Evolutionary conservation across 1,284 basidiomycete species (phyloP).

Genomic region (Microbotryum violaceum): DNA sequence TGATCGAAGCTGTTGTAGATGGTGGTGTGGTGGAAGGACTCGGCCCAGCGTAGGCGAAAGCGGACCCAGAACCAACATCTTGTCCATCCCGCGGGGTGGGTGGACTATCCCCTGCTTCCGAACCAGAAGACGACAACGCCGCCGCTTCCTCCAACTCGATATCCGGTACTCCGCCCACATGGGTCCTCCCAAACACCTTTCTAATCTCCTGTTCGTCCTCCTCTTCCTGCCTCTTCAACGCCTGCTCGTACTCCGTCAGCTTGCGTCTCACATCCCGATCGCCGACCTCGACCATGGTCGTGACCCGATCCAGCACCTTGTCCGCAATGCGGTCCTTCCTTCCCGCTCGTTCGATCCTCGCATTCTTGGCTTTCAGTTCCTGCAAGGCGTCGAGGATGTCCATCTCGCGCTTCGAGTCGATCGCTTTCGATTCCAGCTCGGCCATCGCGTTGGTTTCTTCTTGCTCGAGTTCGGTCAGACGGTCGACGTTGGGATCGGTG

Average conservation of each 20-base stretch:
- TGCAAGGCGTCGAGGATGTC: conserved; percentile 93
- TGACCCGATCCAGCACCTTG: conserved; percentile 36
- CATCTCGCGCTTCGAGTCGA: conserved; percentile 94
- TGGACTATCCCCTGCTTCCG: conserved; percentile 5
- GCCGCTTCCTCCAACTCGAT: conserved; percentile 35
- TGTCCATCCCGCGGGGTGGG: conserved; percentile 21
- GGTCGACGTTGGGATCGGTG: conserved; percentile 48
- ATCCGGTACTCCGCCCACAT: conserved; percentile 38
- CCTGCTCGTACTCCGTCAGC: conserved; percentile 49
- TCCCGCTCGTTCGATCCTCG: conserved; percentile 74
- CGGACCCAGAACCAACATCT: conserved; percentile 40
- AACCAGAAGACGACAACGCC: conserved; percentile 11
- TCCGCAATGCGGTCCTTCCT: conserved; percentile 42
- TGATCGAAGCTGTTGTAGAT: conserved; percentile 44
- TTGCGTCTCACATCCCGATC: conserved; percentile 45
- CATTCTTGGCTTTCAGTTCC: conserved; percentile 87
- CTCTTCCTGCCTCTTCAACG: conserved; percentile 58
- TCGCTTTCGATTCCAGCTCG: conserved; percentile 80
- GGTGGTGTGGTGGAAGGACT: conserved; percentile 58
- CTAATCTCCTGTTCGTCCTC: conserved; percentile 85
- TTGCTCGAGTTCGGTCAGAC: conserved; percentile 44
- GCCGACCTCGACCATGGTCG: conserved; percentile 47
- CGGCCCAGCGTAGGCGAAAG: conserved; percentile 61
- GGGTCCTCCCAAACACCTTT: conserved; percentile 57
- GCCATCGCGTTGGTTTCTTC: conserved; percentile 95